Evolutionary conservation across 164 flowering plant genomes (phyloP), one percentile per base, ranked within the genome.

Genomic region (Platanus orientalis): DNA sequence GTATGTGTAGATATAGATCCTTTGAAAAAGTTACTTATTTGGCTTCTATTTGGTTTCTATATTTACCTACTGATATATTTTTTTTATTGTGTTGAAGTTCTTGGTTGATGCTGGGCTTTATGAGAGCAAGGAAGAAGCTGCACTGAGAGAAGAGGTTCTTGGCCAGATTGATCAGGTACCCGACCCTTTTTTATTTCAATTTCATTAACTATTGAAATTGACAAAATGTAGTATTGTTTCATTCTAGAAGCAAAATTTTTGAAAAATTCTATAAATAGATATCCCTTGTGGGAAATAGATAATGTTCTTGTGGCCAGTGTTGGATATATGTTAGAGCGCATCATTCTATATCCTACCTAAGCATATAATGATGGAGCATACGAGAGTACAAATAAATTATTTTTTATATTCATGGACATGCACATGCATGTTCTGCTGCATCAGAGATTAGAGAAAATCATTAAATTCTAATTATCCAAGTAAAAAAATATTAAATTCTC

Each of bases 131-230:
- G 90, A 84, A 54, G 93, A 90, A 61, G 72, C 86, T 28, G 65
- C 58, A 5, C 81, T 75, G 83, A 81, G 98, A 74, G 83, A 81
- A 60, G 81, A 76, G 64, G 93, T 92, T 75, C 89, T 92, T 60
- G 68, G 51, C 16, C 84, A 83, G 26, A 78, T 92, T 57, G 65
- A 76, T 23, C 77, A 83, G 95, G 98, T 88, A 73, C 26, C 3
- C 10, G 1, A 6, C 5, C 2, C 49, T 16, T 12, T 58, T 40
- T 40, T 21, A 17, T 47, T 13, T 7, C 1, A 19, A 12, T 57
- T 34, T 2, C 20, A 14, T 19, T 12, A 2, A 19, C 3, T 16
- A 2, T 45, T 45, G 5, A 2, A 17, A 4, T 45, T 45, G 16
- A 0, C 19, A 17, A 45, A 17, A 14, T 16, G n/a, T 16, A 19